Conservation (phyloP, 306 rosid genomes). For the Trifolium fragiferum region DNA sequence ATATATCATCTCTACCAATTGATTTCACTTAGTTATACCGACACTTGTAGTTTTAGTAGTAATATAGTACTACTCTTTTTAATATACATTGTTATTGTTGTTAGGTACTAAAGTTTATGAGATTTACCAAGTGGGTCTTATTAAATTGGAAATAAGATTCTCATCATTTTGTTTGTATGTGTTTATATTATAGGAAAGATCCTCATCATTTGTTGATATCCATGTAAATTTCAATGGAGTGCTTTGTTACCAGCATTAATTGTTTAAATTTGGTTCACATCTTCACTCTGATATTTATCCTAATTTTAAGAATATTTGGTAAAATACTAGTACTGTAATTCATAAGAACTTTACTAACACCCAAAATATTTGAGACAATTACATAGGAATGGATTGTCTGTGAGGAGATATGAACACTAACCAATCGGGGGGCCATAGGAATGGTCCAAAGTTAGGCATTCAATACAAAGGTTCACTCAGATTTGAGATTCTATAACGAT, state of each 20-base stretch:
- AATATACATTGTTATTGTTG: not conserved
- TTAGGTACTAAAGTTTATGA: not conserved
- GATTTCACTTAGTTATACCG: not conserved
- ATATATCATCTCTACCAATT: not conserved
- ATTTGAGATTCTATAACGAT: slow-evolving; percentile 14
- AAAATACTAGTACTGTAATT: not conserved
- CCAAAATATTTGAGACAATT: not conserved
- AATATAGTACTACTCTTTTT: not conserved
- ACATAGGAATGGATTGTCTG: not conserved
- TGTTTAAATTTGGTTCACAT: not conserved
- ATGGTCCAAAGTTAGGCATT: slow-evolving; percentile 13
- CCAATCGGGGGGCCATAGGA: slow-evolving; percentile 24
- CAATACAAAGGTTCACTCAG: not conserved
- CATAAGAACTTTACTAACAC: not conserved
- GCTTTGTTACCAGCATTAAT: not conserved
- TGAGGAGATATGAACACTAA: not conserved
- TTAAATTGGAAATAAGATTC: not conserved
- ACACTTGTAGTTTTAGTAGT: not conserved
- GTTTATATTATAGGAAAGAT: too few relatives aligned
- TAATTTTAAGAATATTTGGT: not conserved
- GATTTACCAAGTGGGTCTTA: not conserved
- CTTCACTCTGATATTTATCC: not conserved
- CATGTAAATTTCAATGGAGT: slow-evolving; percentile 8
- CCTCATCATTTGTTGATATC: not conserved
- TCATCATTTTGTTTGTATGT: not conserved